These are phyloP conservation scores for Salvia hispanica DNA, from an alignment of 257 asterid species.

Conservation along the genomic window DNA sequence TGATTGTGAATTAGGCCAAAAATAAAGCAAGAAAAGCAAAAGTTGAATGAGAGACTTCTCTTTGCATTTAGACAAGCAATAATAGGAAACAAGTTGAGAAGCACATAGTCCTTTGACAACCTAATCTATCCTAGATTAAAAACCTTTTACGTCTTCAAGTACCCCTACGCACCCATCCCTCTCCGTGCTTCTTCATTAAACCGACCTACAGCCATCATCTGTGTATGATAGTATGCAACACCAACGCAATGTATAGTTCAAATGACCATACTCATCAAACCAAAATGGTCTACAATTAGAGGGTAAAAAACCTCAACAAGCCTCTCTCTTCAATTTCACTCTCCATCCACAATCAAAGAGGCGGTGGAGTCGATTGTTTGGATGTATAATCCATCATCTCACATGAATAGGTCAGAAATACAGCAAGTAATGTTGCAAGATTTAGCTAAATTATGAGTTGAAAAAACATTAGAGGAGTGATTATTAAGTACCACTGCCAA, in stretches of 20 bases:
- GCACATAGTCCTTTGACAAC: constrained; percentile 52
- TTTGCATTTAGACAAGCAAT: constrained; percentile 33
- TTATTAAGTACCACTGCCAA: constrained; percentile 50
- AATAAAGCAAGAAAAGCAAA: constrained; percentile 42
- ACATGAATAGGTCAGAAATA: constrained; percentile 45
- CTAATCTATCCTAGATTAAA: constrained; percentile 65
- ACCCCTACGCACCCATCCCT: constrained; percentile 48
- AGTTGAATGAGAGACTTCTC: constrained; percentile 43
- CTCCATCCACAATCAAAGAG: constrained; percentile 51
- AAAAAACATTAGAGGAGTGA: constrained; percentile 42
- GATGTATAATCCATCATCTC: constrained; percentile 38
- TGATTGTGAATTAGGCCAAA: constrained; percentile 44
- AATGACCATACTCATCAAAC: constrained; percentile 26
- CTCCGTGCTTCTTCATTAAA: constrained; percentile 44
- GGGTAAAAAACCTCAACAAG: constrained; percentile 25
- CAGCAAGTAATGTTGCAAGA: constrained; percentile 43
- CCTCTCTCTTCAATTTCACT: constrained; percentile 42
- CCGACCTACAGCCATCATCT: constrained; percentile 31
- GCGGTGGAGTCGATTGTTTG: constrained; percentile 41
- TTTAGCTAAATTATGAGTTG: constrained; percentile 41
- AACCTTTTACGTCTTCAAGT: constrained; percentile 42
- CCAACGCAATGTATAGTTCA: constrained; percentile 22
- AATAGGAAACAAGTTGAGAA: constrained; percentile 21
- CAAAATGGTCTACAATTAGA: constrained; percentile 16
- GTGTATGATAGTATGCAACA: constrained; percentile 22